Percentiles rank a stretch among this genome's conserved stretches.
phyloP scores from a whole-genome alignment of 2,329 filamentous ascomycete species.

The Akanthomyces dipterigenus region DNA sequence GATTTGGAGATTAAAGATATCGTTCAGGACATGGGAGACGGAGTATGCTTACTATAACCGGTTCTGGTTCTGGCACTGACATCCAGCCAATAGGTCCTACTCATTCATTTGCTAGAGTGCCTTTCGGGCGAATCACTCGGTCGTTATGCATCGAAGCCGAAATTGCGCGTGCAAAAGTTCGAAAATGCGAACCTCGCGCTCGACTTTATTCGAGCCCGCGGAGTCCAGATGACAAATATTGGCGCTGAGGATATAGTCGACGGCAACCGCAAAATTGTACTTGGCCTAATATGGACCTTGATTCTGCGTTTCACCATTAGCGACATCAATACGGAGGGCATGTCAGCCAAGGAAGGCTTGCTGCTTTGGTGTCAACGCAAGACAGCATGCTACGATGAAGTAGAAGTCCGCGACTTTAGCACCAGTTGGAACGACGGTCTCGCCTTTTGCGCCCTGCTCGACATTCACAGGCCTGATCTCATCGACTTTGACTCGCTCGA shows the following conservation, averaged over 20 bases:
- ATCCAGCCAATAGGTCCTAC: constrained; percentile 58
- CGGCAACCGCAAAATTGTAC: constrained; percentile 93
- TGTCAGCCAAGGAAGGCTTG: constrained; percentile 94
- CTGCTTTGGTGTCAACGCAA: constrained; percentile 97
- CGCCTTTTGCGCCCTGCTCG: constrained; percentile 90
- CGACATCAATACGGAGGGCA: constrained; percentile 95
- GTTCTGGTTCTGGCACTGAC: constrained; percentile 15
- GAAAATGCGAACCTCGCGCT: constrained; percentile 97
- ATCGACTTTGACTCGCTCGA: constrained; percentile 95
- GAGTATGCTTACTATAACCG: constrained; percentile 52
- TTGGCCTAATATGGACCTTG: constrained; percentile 95
- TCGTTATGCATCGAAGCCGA: constrained; percentile 92
- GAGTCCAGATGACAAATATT: constrained; percentile 97
- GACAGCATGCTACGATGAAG: constrained; percentile 96
- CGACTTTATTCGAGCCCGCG: constrained; percentile 82
- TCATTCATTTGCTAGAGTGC: constrained; percentile 96
- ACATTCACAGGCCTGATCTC: constrained; percentile 93
- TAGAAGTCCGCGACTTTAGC: constrained; percentile 92
- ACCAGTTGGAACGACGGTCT: constrained; percentile 95
- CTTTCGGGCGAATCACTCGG: constrained; percentile 91
- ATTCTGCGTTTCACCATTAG: constrained; percentile 98
- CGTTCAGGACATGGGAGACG: constrained; percentile 84
- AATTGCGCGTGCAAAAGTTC: constrained; percentile 91
- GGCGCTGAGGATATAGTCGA: constrained; percentile 97
- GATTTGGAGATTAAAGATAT: constrained; percentile 78